Evolutionary conservation across 768 basidiomycete species (phyloP).

Genomic region (Suillus alpinus): DNA sequence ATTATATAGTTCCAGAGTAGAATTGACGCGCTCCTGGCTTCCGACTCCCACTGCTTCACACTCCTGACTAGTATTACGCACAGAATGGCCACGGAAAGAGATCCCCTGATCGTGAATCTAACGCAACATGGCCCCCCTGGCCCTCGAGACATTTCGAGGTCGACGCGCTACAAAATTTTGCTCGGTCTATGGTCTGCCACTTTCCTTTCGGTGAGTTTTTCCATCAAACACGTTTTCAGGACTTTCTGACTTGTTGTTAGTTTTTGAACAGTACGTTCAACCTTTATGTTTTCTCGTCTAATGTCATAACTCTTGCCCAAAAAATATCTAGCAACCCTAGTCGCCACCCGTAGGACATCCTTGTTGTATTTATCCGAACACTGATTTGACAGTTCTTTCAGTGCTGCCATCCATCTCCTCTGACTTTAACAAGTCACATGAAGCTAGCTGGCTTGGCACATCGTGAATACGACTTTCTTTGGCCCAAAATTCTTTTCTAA

Average conservation of each 20-base stretch:
- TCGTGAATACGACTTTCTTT: conserved; percentile 41
- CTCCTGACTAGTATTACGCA: too few species aligned
- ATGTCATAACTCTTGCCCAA: neutral
- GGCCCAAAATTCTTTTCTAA: neutral
- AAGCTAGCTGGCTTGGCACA: conserved; percentile 83
- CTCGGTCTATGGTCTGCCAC: conserved; percentile 72
- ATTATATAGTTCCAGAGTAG: too few species aligned
- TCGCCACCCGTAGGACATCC: conserved; percentile 63
- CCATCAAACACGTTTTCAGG: neutral
- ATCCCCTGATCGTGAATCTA: conserved; percentile 23
- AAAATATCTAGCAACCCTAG: conserved; percentile 54
- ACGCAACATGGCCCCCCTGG: conserved; percentile 29
- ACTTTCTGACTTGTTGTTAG: conserved; percentile 26
- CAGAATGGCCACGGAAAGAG: conserved; percentile 31
- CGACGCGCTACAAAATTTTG: conserved; percentile 63
- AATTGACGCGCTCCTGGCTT: too few species aligned
- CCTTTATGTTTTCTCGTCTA: neutral
- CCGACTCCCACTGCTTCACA: too few species aligned
- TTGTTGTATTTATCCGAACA: conserved; percentile 4
- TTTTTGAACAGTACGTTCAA: conserved; percentile 48
- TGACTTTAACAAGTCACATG: conserved; percentile 72
- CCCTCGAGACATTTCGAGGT: conserved; percentile 58
- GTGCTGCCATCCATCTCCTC: conserved; percentile 79
- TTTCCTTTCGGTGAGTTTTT: conserved; percentile 63
- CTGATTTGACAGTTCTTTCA: conserved; percentile 20